Evolutionary conservation across 2,329 filamentous ascomycete species (phyloP), one percentile per base, ranked within the genome.

Genomic region (Fusarium nematophilum): DNA sequence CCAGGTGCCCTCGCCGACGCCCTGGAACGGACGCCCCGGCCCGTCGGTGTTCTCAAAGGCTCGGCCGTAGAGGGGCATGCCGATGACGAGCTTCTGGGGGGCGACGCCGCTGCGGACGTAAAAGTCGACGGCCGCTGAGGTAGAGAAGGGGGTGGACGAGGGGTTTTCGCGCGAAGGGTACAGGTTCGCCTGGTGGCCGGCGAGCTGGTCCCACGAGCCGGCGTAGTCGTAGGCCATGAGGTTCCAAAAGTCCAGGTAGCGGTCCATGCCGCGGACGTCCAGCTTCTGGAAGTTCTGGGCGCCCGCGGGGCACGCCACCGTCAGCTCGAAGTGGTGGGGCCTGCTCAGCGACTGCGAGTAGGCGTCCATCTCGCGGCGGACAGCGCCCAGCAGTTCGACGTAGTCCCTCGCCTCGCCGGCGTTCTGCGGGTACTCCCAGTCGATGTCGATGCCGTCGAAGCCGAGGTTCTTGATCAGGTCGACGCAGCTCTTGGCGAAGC

Each of bases 21-120:
- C 93, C 42, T 75, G 83, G 76, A 84, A 97, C 0, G 85, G 77
- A 26, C 80, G 74, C 1, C 94, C 94, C 0, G 86, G 83, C 0
- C 93, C 93, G 21, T 89, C 83, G 0, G 94, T 97, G 62, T 87
- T 85, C 65, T 87, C 82, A 73, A 97, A 98, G 0, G 91, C 87
- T 29, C 93, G 90, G 1, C 94, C 94, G 72, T 97, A 98, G 10
- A 98, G 79, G 3, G 94, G 93, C 90, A 97, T 94, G 3, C 94
- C 93, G 11, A 97, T 75, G 3, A 97, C 90, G 48, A 98, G 86
- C 77, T 97, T 97, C 57, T 81, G 71, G 0, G 87, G 72, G 0
- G 82, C 70, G 0, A 97, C 87, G 6, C 89, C 88, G 10, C 84
- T 82, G 2, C 77, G 71, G 13, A 84, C 79, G 77, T 97, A 98